phyloP scores from a whole-genome alignment of 768 basidiomycete genomes.

The Boletus eberwhitei region DNA sequence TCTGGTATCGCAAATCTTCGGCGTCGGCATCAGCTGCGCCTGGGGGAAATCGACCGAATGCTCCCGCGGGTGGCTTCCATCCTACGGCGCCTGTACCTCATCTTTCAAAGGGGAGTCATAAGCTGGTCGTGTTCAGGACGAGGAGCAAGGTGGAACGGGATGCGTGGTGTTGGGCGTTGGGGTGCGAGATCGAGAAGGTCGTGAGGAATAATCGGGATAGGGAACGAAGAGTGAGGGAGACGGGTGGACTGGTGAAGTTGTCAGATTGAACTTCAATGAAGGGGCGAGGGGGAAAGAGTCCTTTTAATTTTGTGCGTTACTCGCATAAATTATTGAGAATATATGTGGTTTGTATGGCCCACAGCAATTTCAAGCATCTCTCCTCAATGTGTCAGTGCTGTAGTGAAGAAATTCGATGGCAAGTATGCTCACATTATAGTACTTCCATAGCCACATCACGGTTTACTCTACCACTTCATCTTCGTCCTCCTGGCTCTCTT shows the following conservation, averaged over 20 bases:
- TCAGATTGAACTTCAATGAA: constrained; percentile 3
- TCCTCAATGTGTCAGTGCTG: not conserved
- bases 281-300: too few relatives aligned
- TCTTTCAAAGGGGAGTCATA: constrained; percentile 52
- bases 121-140: constrained; percentile 64
- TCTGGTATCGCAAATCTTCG: constrained; percentile 59
- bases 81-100: constrained; percentile 39
- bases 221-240: constrained; percentile 63
- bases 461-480: constrained; percentile 55
- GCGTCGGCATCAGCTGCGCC: not conserved
- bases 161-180: constrained; percentile 93
- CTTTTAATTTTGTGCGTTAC: not conserved
- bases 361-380: not conserved
- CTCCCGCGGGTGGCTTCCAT: constrained; percentile 14
- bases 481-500: constrained; percentile 32
- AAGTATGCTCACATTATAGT: constrained; percentile 10
- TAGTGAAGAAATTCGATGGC: not conserved
- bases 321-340: not conserved
- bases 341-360: not conserved
- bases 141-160: constrained; percentile 87
- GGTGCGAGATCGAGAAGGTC: constrained; percentile 83
- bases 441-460: not conserved
- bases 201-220: constrained; percentile 58
- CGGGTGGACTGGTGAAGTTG: constrained; percentile 51
- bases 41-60: constrained; percentile 14